Base-by-base conservation (phyloP, 352 stramenopile genomes). In the Globisporangium spiculum region DNA sequence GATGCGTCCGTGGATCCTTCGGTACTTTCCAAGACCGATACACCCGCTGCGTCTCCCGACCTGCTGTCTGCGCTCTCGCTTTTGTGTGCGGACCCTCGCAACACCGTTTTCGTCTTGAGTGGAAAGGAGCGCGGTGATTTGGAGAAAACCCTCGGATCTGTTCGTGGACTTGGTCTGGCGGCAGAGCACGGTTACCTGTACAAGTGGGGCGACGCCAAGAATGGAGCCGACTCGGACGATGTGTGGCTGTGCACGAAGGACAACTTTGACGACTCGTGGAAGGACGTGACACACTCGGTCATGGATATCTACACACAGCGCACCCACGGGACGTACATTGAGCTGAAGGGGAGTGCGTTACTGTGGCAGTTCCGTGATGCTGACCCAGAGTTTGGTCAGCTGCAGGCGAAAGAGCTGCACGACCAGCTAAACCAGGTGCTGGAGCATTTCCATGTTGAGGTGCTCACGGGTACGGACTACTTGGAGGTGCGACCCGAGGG, bases 111-210 rank as follows among this genome's bases (percentile, higher is more conserved):
- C 81, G 96, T 99, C 20, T 79, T 99, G 1, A 99, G 92, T 75
- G 98, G 98, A 10, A 97, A 98, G 62, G 96, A 99, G 74, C 90
- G 96, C 24, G 84, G 92, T 48, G 96, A 98, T 70, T 68, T 99
- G 60, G 91, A 98, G 57, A 94, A 96, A 61, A 97, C 88, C 0
- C 77, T 99, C 26, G 93, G 94, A 8, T 92, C 91, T 22, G 97
- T 99, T 46, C 90, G 94, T 22, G 91, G 97, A 44, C 81, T 99
- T 26, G 97, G 97, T 53, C 78, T 99, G 36, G 97, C 96, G 5
- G 97, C 97, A 24, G 98, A 99, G 76, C 97, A 99, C 77, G 98
- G 98, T 10, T 99, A 99, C 82, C 95, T 99, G 76, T 99, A 99
- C 76, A 98, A 97, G 55, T 98, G 94, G 94, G 90, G 85, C 18